Evolutionary conservation across 495 filamentous ascomycete genomes (phyloP), one percentile per base, ranked within the genome.

Genomic region (Podospora pseudopauciseta): DNA sequence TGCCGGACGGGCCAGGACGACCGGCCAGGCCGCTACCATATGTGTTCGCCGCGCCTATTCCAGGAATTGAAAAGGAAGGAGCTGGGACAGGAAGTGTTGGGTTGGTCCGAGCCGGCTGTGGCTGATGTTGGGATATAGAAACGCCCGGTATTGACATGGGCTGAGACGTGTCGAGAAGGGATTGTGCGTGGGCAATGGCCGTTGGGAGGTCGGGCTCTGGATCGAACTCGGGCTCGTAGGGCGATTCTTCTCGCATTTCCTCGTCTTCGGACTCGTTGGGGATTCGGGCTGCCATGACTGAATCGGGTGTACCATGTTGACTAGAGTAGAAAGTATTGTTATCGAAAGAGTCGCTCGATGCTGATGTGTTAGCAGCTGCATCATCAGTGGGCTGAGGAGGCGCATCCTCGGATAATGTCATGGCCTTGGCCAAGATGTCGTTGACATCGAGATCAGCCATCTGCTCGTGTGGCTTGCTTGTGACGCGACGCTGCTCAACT

Each of bases 291-390:
- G 79, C 74, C 64, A 75, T 74, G 60, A 74, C 78, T 2, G 78
- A 78, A 55, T 82, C 78, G 49, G 84, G 83, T 0, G 83, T 85
- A 65, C 83, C 82, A 75, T 81, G 78, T 80, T 88, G 89, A 82
- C 92, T 96, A 60, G 93, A 96, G 80, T 97, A 97, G 78, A 95
- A 94, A n/a, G 92, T 93, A 71, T 95, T 93, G 73, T 94, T 90
- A 79, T 97, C 93, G 79, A 92, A 91, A 13, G 92, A 94, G 74
- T 93, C 92, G 83, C 85, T 89, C 69, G 85, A 80, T 69, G 85
- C 83, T 77, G 83, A 80, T 65, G 77, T 81, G 80, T 87, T 86
- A 84, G 82, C 81, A 74, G 79, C 84, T 78, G 86, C 81, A 71
- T 88, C 77, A 30, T 89, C 88, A 75, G 86, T 88, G 65, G 76